phyloP scores from a whole-genome alignment of 805 yeast genomes.

The Saccharomycopsis microspora region DNA sequence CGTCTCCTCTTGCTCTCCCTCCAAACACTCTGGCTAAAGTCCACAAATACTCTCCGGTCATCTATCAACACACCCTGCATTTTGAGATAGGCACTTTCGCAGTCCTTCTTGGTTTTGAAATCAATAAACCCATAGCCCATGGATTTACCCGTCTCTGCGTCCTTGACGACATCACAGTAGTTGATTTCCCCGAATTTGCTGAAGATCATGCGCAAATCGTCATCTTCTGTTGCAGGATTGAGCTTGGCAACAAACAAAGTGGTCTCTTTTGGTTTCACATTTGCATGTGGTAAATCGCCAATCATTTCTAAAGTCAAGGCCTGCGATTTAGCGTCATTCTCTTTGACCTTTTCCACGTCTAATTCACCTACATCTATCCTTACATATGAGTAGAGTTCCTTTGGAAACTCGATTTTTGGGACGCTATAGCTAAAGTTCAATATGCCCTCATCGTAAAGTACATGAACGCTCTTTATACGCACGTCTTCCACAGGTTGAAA shows the following conservation, averaged over 20 bases:
- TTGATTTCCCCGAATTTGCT: slow-evolving; percentile 47
- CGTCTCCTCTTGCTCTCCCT: background rate
- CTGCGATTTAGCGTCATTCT: slow-evolving; percentile 34
- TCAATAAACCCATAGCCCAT: slow-evolving; percentile 57
- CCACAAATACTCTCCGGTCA: slow-evolving; percentile 53
- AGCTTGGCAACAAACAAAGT: slow-evolving; percentile 53
- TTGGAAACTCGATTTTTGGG: background rate
- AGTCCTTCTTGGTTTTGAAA: slow-evolving; percentile 32
- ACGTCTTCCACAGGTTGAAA: slow-evolving; percentile 36
- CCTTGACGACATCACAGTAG: slow-evolving; percentile 41
- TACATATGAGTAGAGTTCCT: background rate
- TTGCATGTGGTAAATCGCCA: slow-evolving; percentile 51
- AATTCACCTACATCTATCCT: slow-evolving; percentile 18
- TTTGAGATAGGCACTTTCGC: slow-evolving; percentile 52
- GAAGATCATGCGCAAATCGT: slow-evolving; percentile 44
- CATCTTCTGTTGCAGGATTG: slow-evolving; percentile 49
- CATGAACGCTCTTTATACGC: slow-evolving; percentile 37
- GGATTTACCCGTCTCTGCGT: slow-evolving; percentile 35
- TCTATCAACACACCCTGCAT: slow-evolving; percentile 56
- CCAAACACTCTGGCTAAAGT: slow-evolving; percentile 48
- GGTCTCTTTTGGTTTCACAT: slow-evolving; percentile 47
- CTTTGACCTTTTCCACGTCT: slow-evolving; percentile 16
- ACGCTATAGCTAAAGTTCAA: background rate
- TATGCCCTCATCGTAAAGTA: slow-evolving; percentile 31
- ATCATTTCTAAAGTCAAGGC: slow-evolving; percentile 53